Evolutionary conservation across 352 stramenopile species (phyloP), one percentile per base, ranked within the genome.

Genomic region (Phytophthora europaea): DNA sequence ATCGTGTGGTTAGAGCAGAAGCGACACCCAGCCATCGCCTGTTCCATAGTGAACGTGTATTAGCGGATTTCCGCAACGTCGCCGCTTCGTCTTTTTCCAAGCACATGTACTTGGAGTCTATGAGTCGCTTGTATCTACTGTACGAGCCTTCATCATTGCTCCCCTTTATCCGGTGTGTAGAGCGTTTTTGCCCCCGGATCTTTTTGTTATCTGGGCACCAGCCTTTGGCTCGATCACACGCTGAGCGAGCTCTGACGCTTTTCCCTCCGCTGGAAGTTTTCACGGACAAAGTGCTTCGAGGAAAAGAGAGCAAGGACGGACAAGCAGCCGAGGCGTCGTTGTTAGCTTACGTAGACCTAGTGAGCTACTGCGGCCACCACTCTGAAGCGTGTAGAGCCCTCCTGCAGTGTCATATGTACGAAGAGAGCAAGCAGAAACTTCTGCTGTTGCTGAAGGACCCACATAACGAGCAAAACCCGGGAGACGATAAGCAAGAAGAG

Each of bases 101-200:
- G 73, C 88, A 96, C 77, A 91, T 96, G 85, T 97, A 97, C 66
- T 79, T 97, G 56, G 90, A 97, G 70, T 92, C 82, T 3, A 91
- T 95, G 83, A 82, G 77, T 34, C 85, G 90, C 2, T 73, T 97
- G 63, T 95, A 94, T 67, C 61, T 93, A n/a, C 69, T 94, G 33
- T 86, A 97, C 28, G 78, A 90, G 48, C 86, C 90, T 6, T 50
- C 45, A 16, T 72, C 75, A 22, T 56, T 95, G 33, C 65, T 92
- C 61, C 60, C 80, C 28, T 95, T 97, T 57, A 80, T 97, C 15
- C 50, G 38, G 18, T 89, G 78, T 60, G 79, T 95, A 48, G 79
- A 83, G 22, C 66, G 78, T 52, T 91, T 83, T 53, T 92, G 80
- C 31, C 88, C 90, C 33, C 84, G 86, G 9, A 58, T 90, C 10